Evolutionary conservation across 306 rosid species (phyloP).

Genomic region (Pueraria montana): DNA sequence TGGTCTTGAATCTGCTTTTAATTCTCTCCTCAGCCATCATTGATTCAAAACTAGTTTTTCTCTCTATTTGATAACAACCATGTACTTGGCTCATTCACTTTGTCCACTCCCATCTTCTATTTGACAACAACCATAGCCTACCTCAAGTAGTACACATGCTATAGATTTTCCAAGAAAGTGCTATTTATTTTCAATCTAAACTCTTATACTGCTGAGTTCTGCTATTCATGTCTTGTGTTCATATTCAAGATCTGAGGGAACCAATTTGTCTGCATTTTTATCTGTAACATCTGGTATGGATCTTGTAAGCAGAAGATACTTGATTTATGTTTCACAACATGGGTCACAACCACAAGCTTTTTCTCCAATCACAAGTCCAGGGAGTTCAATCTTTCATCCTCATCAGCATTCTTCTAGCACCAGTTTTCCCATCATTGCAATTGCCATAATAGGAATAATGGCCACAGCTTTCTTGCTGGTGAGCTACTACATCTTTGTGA

Average conservation of each 20-base stretch:
- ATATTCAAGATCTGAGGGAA: constrained; percentile 60
- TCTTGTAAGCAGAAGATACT: constrained; percentile 59
- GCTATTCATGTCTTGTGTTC: constrained; percentile 41
- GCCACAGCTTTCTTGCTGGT: constrained; percentile 91
- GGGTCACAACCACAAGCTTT: constrained; percentile 49
- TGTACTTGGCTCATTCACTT: constrained; percentile 19
- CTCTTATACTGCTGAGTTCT: constrained; percentile 27
- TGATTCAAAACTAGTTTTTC: constrained; percentile 22
- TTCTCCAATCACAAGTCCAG: constrained; percentile 64
- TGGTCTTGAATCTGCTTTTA: constrained; percentile 21
- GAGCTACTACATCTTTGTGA: constrained; percentile 91
- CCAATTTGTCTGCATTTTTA: constrained; percentile 47
- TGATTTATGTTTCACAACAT: constrained; percentile 55
- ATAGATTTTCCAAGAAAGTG: constrained; percentile 21
- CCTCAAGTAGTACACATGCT: constrained; percentile 25
- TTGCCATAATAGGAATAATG: constrained; percentile 88
- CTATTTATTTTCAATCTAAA: neutral
- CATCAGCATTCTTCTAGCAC: constrained; percentile 59
- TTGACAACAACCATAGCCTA: constrained; percentile 8
- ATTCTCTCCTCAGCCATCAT: constrained; percentile 10
- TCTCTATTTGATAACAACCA: constrained; percentile 12
- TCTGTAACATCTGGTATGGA: constrained; percentile 62
- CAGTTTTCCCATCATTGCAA: constrained; percentile 90
- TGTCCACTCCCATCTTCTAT: neutral
- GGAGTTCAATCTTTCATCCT: constrained; percentile 54